Evolutionary conservation across 2,329 filamentous ascomycete species (phyloP).

Genomic region (Oidium heveae): DNA sequence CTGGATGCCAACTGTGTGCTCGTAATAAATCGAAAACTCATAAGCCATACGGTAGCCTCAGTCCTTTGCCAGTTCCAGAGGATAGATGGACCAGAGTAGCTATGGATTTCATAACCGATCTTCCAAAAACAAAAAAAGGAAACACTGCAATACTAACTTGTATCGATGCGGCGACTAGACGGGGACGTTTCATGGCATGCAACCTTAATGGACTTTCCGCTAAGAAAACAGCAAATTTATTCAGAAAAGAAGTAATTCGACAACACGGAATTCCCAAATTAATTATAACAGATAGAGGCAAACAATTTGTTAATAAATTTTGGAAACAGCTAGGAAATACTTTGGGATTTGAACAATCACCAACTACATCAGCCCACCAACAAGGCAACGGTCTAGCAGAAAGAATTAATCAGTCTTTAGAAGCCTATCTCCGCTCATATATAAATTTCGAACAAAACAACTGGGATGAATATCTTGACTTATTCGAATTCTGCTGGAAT

Average conservation of each 20-base stretch:
- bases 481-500: too few species aligned
- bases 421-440: too few species aligned
- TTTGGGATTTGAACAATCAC: background rate
- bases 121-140: background rate
- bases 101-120: too few species aligned
- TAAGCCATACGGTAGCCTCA: background rate
- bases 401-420: too few species aligned
- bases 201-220: background rate
- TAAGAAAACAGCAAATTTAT: background rate
- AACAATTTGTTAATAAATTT: constrained; percentile 1
- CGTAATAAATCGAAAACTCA: background rate
- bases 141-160: background rate
- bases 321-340: background rate
- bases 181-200: background rate
- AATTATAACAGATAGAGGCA: background rate
- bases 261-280: background rate
- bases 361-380: background rate
- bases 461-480: too few species aligned
- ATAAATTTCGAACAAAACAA: too few species aligned
- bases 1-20: background rate
- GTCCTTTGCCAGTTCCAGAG: too few species aligned
- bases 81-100: too few species aligned
- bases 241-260: background rate
- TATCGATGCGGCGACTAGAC: background rate
- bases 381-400: too few species aligned